These are phyloP conservation scores for Nicotiana undulata DNA, from an alignment of 257 asterid genomes.

Conservation along the genomic window DNA sequence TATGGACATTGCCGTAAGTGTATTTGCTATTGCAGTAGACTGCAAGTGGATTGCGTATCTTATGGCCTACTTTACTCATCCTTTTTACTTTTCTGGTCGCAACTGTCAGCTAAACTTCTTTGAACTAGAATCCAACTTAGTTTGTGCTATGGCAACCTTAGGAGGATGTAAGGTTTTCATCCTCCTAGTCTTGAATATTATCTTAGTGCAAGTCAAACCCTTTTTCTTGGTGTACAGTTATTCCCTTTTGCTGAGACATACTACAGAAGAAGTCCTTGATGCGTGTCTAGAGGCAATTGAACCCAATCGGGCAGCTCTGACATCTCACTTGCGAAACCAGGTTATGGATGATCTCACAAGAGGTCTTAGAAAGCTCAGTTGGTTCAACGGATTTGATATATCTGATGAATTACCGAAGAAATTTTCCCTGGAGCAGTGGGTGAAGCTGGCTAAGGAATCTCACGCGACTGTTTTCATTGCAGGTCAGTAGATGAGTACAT, in stretches of 20 bases:
- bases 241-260: constrained; percentile 84
- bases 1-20: constrained; percentile 88
- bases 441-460: constrained; percentile 65
- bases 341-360: constrained; percentile 64
- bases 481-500: constrained; percentile 35
- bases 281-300: constrained; percentile 84
- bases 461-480: constrained; percentile 81
- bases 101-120: background rate
- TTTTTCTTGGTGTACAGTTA: constrained; percentile 42
- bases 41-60: background rate
- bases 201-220: background rate
- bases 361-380: constrained; percentile 56
- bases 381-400: constrained; percentile 83
- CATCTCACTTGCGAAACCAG: constrained; percentile 60
- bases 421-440: constrained; percentile 63
- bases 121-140: background rate
- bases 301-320: constrained; percentile 64
- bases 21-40: background rate
- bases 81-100: background rate
- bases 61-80: background rate
- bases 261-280: constrained; percentile 90
- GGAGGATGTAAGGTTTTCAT: background rate
- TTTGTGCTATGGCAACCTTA: background rate
- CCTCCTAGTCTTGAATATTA: background rate
- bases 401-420: constrained; percentile 61